Conservation (phyloP, 2,329 filamentous ascomycete species). For the Trichoderma pleuroti region DNA sequence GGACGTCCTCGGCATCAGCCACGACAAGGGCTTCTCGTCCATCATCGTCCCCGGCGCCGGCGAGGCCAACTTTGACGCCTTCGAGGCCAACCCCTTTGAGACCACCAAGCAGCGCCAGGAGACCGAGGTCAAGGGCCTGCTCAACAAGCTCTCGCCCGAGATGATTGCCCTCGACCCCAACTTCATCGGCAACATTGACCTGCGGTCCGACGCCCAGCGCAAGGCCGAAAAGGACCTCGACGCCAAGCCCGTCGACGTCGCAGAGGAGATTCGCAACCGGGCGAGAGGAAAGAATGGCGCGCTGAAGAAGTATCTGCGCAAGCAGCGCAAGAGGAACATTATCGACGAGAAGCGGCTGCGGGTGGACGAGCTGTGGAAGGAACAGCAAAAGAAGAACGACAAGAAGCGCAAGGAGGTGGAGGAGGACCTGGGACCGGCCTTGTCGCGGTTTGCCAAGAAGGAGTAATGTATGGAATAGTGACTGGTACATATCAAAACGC, state of each 20-base stretch:
- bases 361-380: conserved; percentile 77
- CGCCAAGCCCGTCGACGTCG: conserved; percentile 54
- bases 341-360: conserved; percentile 92
- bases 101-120: conserved; percentile 90
- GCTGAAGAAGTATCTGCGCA: conserved; percentile 81
- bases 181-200: conserved; percentile 83
- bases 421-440: conserved; percentile 75
- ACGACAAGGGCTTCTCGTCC: conserved; percentile 82
- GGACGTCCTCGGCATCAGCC: conserved; percentile 82
- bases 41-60: conserved; percentile 92
- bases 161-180: conserved; percentile 96
- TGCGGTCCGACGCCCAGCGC: conserved; percentile 73
- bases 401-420: conserved; percentile 61
- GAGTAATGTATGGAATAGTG: conserved; percentile 37
- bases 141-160: conserved; percentile 93
- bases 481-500: conserved; percentile 10
- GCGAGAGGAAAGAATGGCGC: conserved; percentile 87
- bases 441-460: conserved; percentile 80
- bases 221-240: conserved; percentile 78
- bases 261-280: conserved; percentile 66
- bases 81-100: conserved; percentile 95
- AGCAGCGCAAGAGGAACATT: conserved; percentile 88
- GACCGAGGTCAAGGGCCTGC: conserved; percentile 78
- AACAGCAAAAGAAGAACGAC: conserved; percentile 64
- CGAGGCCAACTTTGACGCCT: conserved; percentile 91